Base-by-base conservation (phyloP, 306 rosid species). In the Inga laurina region DNA sequence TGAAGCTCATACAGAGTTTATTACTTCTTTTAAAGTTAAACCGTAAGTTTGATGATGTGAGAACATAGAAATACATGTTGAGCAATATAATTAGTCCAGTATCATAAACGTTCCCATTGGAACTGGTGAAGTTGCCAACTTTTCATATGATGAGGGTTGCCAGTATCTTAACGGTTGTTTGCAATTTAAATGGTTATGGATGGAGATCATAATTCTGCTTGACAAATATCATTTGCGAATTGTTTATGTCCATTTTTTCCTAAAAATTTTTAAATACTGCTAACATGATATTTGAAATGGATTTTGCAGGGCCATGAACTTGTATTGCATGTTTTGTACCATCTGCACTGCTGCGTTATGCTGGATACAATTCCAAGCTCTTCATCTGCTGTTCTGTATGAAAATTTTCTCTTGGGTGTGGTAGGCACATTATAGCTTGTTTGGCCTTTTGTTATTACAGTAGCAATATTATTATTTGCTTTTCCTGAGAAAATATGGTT, bases 241-340 rank as follows among this genome's bases (percentile, higher is more conserved):
- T 82, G 61, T 65, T 75, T 71, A 32, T 51, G 73, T 72, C 65
- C 16, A 32, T 75, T 56, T 81, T 61, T 27, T 46, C 10, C 2
- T 1, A 59, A 21, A 57, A 59, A n/a, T 3, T n/a, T n/a, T 59
- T 59, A 59, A 10, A 24, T 12, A 7, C 16, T 45, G 51, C 57
- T 72, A 45, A 86, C 61, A 56, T 41, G 43, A 73, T 74, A 41
- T 72, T 71, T 52, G 82, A 61, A 44, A 66, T 85, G 87, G 45
- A 77, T 80, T 80, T 86, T 88, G 78, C 93, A 96, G 99, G 99
- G 99, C 39, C 97, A 96, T 83, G 99, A 96, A 86, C 94, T 96
- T 83, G 94, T 90, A 30, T 79, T 96, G 85, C 94, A 96, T 88
- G 85, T 94, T 82, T 89, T 94, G 86, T 96, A 89, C 84, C 98